phyloP scores from a whole-genome alignment of 306 rosid genomes.

The Betula pendula region DNA sequence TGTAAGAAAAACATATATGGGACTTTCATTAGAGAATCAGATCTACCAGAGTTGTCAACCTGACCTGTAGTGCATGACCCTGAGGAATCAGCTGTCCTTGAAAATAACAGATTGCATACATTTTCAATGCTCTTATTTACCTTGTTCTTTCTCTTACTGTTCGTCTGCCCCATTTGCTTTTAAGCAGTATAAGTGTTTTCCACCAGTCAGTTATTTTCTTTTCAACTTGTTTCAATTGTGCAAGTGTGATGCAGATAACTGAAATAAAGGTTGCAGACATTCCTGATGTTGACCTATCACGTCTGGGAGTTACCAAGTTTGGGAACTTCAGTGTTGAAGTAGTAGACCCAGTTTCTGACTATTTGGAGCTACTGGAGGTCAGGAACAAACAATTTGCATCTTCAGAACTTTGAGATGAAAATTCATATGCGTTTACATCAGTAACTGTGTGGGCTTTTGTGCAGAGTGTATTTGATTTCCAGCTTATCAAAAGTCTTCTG shows the following conservation, averaged over 20 bases:
- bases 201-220: conserved; percentile 1
- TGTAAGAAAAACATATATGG: background rate
- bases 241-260: conserved; percentile 61
- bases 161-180: background rate
- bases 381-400: conserved; percentile 25
- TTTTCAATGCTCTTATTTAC: background rate
- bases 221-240: conserved; percentile 21
- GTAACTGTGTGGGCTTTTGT: conserved; percentile 30
- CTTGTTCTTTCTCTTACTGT: background rate
- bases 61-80: background rate
- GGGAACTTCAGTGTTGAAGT: conserved; percentile 92
- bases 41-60: background rate
- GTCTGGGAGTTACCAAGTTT: conserved; percentile 60
- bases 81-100: background rate
- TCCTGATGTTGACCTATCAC: conserved; percentile 86
- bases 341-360: conserved; percentile 85
- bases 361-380: conserved; percentile 91
- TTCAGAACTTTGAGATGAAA: conserved; percentile 23
- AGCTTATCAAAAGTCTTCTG: conserved; percentile 73
- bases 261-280: conserved; percentile 82
- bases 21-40: background rate
- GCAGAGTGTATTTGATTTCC: conserved; percentile 90
- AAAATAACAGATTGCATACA: background rate
- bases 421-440: conserved; percentile 26
- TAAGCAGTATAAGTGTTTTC: conserved; percentile 6